A percentile compares a stretch with the other conserved stretches of the same genome.
Conservation (phyloP, 345 rosid genomes). For the Corchorus olitorius region DNA sequence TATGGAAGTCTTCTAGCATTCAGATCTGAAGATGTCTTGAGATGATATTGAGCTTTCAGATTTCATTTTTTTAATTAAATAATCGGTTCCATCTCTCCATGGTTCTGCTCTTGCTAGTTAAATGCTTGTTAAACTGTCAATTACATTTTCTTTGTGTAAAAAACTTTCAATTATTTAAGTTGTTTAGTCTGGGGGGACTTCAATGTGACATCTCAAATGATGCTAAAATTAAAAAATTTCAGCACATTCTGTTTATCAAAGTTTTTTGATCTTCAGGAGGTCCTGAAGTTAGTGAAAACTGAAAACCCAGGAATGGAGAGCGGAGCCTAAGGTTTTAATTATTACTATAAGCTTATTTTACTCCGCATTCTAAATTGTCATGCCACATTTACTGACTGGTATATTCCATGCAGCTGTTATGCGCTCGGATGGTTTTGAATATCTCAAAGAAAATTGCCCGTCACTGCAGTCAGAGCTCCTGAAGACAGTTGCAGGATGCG, state of each 20-base stretch:
- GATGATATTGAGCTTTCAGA: neutral
- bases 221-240: neutral
- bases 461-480: conserved; percentile 70
- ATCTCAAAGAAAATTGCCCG: conserved; percentile 67
- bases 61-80: neutral
- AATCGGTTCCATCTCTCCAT: neutral
- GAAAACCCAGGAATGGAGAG: conserved; percentile 26
- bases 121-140: neutral
- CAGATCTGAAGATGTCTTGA: conserved; percentile 2
- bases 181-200: neutral
- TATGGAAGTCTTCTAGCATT: neutral
- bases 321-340: conserved; percentile 34
- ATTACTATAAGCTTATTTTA: conserved; percentile 11
- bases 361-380: neutral
- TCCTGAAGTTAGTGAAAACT: conserved; percentile 26
- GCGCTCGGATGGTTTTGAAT: conserved; percentile 70
- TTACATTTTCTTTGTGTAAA: neutral
- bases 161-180: neutral
- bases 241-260: conserved; percentile 21
- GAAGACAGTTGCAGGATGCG: conserved; percentile 76
- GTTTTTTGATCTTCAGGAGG: conserved; percentile 33
- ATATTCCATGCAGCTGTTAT: conserved; percentile 58
- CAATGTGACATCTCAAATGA: neutral
- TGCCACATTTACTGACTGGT: conserved; percentile 7
- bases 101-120: no score